Conservation (phyloP, 2,329 filamentous ascomycete genomes). For the Coniochaeta hoffmannii region DNA sequence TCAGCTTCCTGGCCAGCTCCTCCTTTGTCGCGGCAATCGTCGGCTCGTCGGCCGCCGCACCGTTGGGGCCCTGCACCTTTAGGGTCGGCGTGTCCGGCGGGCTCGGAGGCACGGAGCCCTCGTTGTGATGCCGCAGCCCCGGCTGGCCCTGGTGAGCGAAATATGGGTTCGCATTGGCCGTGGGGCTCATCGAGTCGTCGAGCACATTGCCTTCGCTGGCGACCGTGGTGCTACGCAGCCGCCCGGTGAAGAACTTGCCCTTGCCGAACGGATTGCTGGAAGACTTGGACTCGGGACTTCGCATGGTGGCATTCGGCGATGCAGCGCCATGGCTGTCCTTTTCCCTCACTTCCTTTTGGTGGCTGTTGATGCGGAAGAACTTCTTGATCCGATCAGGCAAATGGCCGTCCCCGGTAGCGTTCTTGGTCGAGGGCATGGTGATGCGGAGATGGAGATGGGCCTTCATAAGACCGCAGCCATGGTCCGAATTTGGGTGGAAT, state of each 20-base stretch:
- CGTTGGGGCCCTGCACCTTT: slow-evolving; percentile 62
- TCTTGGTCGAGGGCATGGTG: slow-evolving; percentile 17
- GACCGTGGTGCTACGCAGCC: slow-evolving; percentile 83
- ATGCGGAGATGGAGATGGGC: neutral
- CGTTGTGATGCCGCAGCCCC: slow-evolving; percentile 88
- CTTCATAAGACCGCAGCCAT: neutral
- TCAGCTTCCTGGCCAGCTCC: slow-evolving; percentile 84
- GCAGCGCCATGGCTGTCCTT: slow-evolving; percentile 10
- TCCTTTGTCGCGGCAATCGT: slow-evolving; percentile 82
- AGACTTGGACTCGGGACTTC: slow-evolving; percentile 53
- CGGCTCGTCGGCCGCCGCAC: slow-evolving; percentile 57
- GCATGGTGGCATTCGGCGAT: slow-evolving; percentile 10
- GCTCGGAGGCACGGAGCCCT: slow-evolving; percentile 84
- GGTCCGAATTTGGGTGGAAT: neutral
- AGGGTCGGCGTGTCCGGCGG: slow-evolving; percentile 83
- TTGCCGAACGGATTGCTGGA: slow-evolving; percentile 59
- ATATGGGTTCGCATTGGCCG: slow-evolving; percentile 91
- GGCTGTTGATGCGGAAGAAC: slow-evolving; percentile 59
- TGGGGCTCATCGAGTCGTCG: slow-evolving; percentile 84
- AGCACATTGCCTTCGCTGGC: slow-evolving; percentile 88
- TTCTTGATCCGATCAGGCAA: slow-evolving; percentile 63
- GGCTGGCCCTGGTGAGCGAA: slow-evolving; percentile 95
- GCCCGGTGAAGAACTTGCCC: slow-evolving; percentile 82
- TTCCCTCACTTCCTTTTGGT: slow-evolving; percentile 22
- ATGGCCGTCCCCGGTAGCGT: slow-evolving; percentile 44